phyloP scores from a whole-genome alignment of 2,329 filamentous ascomycete genomes.

The Apiospora marii region DNA sequence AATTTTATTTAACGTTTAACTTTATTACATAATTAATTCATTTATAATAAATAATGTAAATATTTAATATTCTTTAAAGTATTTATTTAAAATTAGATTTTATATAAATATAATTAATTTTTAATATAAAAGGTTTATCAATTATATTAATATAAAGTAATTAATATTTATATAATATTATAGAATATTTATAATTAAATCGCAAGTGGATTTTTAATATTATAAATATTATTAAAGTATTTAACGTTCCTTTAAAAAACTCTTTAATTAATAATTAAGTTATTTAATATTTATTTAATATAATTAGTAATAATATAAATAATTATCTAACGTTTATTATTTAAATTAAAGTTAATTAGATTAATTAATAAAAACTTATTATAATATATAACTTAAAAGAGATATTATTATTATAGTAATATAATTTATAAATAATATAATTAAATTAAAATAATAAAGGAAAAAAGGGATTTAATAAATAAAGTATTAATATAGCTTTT shows the following conservation, averaged over 20 bases:
- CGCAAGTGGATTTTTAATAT: too few relatives aligned
- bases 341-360: background rate
- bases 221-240: background rate
- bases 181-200: too few relatives aligned
- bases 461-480: too few relatives aligned
- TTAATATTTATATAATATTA: too few relatives aligned
- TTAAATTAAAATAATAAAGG: too few relatives aligned
- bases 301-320: background rate
- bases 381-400: background rate
- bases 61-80: background rate
- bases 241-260: background rate
- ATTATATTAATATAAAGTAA: too few relatives aligned
- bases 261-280: background rate
- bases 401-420: conserved; percentile 3
- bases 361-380: background rate
- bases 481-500: too few relatives aligned
- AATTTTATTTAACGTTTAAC: background rate
- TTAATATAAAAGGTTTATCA: too few relatives aligned
- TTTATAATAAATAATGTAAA: background rate
- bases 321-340: background rate
- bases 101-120: too few relatives aligned
- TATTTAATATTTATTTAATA: background rate
- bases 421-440: background rate
- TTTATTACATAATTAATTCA: background rate
- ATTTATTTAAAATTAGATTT: too few relatives aligned